Conservation (phyloP, 2,329 filamentous ascomycete genomes). For the Capronia epimyces region DNA sequence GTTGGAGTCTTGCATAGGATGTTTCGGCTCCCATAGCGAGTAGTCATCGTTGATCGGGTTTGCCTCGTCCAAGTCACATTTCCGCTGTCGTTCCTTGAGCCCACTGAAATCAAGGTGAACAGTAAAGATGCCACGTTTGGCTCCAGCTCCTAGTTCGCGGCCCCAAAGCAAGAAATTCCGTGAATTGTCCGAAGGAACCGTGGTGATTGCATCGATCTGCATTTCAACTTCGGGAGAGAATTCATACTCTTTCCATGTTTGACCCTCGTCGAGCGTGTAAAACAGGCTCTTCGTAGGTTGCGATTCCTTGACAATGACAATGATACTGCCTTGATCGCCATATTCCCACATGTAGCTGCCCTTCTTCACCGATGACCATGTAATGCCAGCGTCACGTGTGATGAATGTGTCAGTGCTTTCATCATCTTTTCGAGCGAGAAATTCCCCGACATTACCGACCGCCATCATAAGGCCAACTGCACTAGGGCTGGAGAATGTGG, state of each 20-base stretch:
- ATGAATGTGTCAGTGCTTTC: constrained; percentile 88
- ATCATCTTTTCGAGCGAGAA: constrained; percentile 61
- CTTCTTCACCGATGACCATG: constrained; percentile 79
- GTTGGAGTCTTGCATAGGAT: constrained; percentile 69
- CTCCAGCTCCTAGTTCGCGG: constrained; percentile 44
- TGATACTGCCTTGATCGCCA: constrained; percentile 88
- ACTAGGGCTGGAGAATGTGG: constrained; percentile 81
- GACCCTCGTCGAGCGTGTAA: constrained; percentile 77
- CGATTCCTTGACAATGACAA: constrained; percentile 74
- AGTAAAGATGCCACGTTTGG: constrained; percentile 54
- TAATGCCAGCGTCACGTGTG: constrained; percentile 83
- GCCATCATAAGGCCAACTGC: constrained; percentile 89
- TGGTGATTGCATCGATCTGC: constrained; percentile 73
- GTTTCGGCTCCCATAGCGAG: constrained; percentile 77
- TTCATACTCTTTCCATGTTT: constrained; percentile 67
- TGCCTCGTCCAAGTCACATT: constrained; percentile 64
- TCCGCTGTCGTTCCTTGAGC: constrained; percentile 57
- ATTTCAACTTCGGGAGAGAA: constrained; percentile 67
- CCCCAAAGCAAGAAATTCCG: constrained; percentile 92
- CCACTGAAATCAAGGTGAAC: constrained; percentile 87
- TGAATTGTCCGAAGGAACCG: constrained; percentile 80
- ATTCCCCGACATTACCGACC: constrained; percentile 79
- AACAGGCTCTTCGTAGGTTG: constrained; percentile 62
- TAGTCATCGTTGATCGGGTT: constrained; percentile 63
- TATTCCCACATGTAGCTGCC: constrained; percentile 90